Base-by-base conservation (phyloP, 352 stramenopile species). In the Phytophthora hibernalis region DNA sequence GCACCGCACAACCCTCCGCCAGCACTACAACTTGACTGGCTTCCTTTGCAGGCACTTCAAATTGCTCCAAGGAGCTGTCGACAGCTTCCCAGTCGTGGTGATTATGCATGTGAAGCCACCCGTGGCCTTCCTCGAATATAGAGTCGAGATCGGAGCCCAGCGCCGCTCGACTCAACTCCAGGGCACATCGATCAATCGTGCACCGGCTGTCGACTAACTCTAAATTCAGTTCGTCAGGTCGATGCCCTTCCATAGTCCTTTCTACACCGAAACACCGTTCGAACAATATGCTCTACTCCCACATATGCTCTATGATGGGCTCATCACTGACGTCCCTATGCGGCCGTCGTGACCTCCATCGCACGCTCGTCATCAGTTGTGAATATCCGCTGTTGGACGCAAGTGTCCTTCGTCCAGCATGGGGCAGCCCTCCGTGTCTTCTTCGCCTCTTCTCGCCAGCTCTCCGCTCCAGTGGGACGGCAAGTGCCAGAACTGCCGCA, bases 401-500 rank as follows among this genome's bases (percentile, higher is more conserved):
- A 61, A 45, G 3, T 18, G 1, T 20, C 20, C 20, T 18, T 30
- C 40, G 7, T 62, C 38, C 2, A 20, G 43, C 15, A 77, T 77
- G 70, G 59, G 54, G 20, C 59, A 74, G 15, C 35, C 49, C 1
- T 38, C 52, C 13, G 52, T 45, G 42, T 48, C 40, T 13, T 10
- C 55, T 8, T 37, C 20, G 21, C 5, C 35, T 12, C 16, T 52
- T 21, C 35, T 61, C 43, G 54, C 52, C n/a, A 68, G 31, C 57
- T 65, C 70, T 10, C 42, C 62, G 30, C 62, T 59, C 18, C 33
- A 49, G 1, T 83, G 75, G 75, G 75, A 83, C 68, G 72, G 72
- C 60, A 83, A 83, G 56, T 83, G 72, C 50, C 59, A 56, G 0
- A 62, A 63, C 9, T 81, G 72, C 62, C 72, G 72, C 28, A 72